A percentile compares a stretch with the other conserved stretches of the same genome.
phyloP scores from a whole-genome alignment of 345 rosid species.

The Orychophragmus violaceus region DNA sequence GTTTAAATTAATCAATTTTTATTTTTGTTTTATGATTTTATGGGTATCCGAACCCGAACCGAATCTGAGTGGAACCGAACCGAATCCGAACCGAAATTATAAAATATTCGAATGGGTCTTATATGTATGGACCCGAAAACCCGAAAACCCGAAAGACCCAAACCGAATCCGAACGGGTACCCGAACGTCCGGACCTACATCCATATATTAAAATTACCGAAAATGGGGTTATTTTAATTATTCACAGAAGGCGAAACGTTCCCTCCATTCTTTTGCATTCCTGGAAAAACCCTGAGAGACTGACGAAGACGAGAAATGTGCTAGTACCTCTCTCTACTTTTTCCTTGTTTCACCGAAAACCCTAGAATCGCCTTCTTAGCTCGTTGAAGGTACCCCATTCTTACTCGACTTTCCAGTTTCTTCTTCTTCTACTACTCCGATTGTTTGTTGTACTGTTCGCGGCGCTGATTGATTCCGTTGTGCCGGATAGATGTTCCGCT shows the following conservation, averaged over 20 bases:
- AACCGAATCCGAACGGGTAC: too few relatives aligned
- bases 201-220: too few relatives aligned
- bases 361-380: constrained; percentile 1
- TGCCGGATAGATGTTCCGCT: neutral
- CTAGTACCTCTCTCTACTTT: neutral
- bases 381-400: neutral
- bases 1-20: too few relatives aligned
- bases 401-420: neutral
- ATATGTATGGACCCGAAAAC: too few relatives aligned
- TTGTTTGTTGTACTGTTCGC: neutral
- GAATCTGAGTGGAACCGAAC: too few relatives aligned
- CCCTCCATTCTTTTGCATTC: constrained; percentile 24
- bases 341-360: constrained; percentile 3
- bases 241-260: neutral
- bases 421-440: neutral
- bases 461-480: neutral
- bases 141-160: too few relatives aligned
- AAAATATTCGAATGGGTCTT: too few relatives aligned
- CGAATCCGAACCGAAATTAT: too few relatives aligned
- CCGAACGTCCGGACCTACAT: too few relatives aligned
- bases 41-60: too few relatives aligned
- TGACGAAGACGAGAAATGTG: constrained; percentile 6
- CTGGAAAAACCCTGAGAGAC: neutral
- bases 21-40: too few relatives aligned
- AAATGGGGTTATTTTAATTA: too few relatives aligned